Evolutionary conservation across 768 basidiomycete genomes (phyloP).

Genomic region (Boletus coccyginus): DNA sequence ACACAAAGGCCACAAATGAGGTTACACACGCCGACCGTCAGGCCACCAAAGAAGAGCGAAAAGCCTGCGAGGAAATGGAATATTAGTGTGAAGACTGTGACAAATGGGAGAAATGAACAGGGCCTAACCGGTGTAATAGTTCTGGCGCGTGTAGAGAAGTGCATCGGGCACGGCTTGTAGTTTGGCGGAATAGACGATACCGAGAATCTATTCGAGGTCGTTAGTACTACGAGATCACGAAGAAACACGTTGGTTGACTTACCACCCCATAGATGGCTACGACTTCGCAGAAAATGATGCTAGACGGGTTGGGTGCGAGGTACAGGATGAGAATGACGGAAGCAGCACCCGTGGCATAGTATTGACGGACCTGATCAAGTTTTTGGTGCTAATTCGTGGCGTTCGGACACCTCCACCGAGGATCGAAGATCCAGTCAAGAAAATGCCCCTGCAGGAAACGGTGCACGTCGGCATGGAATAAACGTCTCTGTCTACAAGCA

Average conservation of each 20-base stretch:
- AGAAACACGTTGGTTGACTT: slow-evolving; percentile 28
- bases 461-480: neutral
- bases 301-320: slow-evolving; percentile 26
- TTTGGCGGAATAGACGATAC: slow-evolving; percentile 93
- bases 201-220: slow-evolving; percentile 65
- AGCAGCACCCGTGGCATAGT: neutral
- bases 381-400: slow-evolving; percentile 95
- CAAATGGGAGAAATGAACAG: neutral
- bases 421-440: slow-evolving; percentile 95
- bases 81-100: neutral
- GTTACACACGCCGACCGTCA: slow-evolving; percentile 93
- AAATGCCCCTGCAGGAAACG: slow-evolving; percentile 80
- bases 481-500: neutral
- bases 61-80: slow-evolving; percentile 49
- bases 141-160: slow-evolving; percentile 76
- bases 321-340: neutral
- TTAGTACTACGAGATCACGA: neutral
- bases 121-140: slow-evolving; percentile 84
- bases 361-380: slow-evolving; percentile 80
- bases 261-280: slow-evolving; percentile 98
- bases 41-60: slow-evolving; percentile 95
- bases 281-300: slow-evolving; percentile 99
- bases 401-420: slow-evolving; percentile 93
- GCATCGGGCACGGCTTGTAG: slow-evolving; percentile 57
- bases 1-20: slow-evolving; percentile 93